Evolutionary conservation across 1,284 basidiomycete species (phyloP), one percentile per base, ranked within the genome.

Genomic region (Nidula niveotomentosa): DNA sequence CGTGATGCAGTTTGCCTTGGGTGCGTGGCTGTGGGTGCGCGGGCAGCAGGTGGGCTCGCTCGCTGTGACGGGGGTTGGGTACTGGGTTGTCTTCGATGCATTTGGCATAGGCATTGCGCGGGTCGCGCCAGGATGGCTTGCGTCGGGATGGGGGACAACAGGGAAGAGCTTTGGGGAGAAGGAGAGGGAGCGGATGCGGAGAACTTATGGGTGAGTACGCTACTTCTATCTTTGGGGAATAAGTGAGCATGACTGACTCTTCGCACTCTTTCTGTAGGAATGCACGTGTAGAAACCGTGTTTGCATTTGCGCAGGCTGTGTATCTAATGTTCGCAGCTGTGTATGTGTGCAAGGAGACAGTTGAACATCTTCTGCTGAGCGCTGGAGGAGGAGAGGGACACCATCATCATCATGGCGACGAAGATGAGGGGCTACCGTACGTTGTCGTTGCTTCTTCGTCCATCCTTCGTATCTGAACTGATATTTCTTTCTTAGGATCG

Each of bases 1-100:
- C 0, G 70, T 89, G 2, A 83, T 91, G 80, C 84, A 88, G 60
- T 88, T 89, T 55, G 57, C 78, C 1, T 71, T 91, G 1, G 90
- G 89, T 0, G 84, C 84, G 1, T 81, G 78, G 63, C 60, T 98
- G 8, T 99, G 96, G 96, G 86, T 96, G 2, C 79, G 81, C n/a
- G 96, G 95, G 1, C 96, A 98, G 69, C 87, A 91, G 57, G 83
- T 85, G 33, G 96, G 96, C 13, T 95, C 93, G 49, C 75, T 98
- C 30, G 81, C 91, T 1, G 87, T 91, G 54, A 96, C 95, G 0
- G 96, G 94, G 0, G 71, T 98, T 12, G 96, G 96, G 0, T 99
- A 98, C 68, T 91, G 97, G 80, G 86, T 97, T 34, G 94, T 98
- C 0, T 99, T 98, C 65, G 96, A 99, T 68, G 85, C 94, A 2